Percentiles rank a stretch among this genome's conserved stretches.
phyloP scores from a whole-genome alignment of 2,329 filamentous ascomycete genomes.

The Acrocalymma vagum region DNA sequence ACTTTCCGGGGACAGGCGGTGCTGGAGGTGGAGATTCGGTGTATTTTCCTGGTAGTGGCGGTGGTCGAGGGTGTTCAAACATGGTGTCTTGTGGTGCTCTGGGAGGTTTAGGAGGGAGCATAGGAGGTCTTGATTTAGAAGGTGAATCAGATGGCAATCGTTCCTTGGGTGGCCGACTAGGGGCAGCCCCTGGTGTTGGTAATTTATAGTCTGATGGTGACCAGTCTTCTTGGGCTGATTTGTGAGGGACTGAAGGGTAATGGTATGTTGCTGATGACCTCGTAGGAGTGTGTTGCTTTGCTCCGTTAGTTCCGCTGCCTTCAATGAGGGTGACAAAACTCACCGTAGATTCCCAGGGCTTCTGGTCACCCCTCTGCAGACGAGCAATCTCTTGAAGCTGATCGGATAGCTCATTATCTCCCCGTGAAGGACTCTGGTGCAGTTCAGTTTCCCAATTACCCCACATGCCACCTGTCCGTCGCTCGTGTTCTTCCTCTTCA shows the following conservation, averaged over 20 bases:
- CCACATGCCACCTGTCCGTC: constrained; percentile 63
- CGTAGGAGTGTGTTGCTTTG: too few species aligned
- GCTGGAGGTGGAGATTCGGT: constrained; percentile 29
- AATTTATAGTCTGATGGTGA: constrained; percentile 25
- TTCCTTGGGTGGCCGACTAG: constrained; percentile 50
- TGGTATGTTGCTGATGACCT: constrained; percentile 46
- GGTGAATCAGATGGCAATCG: constrained; percentile 34
- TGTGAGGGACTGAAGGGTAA: constrained; percentile 56
- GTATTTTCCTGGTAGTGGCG: constrained; percentile 39
- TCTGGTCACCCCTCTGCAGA: constrained; percentile 36
- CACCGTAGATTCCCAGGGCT: constrained; percentile 34
- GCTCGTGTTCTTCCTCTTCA: constrained; percentile 65
- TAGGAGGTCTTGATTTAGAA: constrained; percentile 30
- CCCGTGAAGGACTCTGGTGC: constrained; percentile 26
- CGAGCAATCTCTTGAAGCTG: constrained; percentile 62
- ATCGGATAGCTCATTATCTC: constrained; percentile 59
- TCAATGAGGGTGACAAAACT: too few species aligned
- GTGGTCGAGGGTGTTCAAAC: constrained; percentile 25
- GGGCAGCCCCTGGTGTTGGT: constrained; percentile 28
- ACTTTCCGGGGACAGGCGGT: constrained; percentile 44
- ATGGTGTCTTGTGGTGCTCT: constrained; percentile 22
- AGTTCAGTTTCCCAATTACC: constrained; percentile 59
- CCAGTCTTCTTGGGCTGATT: constrained; percentile 46
- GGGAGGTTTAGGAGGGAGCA: constrained; percentile 37
- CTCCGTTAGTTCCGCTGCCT: too few species aligned